Evolutionary conservation across 2,329 filamentous ascomycete genomes (phyloP).

Genomic region (Chaetomiaceae sp.): DNA sequence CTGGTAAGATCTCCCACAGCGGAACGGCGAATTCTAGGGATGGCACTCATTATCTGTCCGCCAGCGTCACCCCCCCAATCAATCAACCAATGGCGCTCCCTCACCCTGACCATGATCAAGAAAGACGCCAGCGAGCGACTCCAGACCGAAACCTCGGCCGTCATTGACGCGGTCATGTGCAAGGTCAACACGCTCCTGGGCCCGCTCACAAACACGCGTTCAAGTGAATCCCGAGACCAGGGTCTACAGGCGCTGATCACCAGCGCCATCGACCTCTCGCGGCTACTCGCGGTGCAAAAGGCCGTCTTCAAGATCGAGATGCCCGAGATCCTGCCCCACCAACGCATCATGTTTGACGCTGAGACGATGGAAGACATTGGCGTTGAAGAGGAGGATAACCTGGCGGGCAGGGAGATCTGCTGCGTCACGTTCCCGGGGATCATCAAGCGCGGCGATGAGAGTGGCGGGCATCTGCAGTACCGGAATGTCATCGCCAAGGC

Average conservation of each 20-base stretch:
- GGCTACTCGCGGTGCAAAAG: constrained; percentile 54
- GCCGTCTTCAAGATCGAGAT: constrained; percentile 54
- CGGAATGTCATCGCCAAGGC: constrained; percentile 62
- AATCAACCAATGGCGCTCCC: constrained; percentile 63
- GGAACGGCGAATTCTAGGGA: background rate
- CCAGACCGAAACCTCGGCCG: constrained; percentile 40
- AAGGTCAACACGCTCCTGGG: constrained; percentile 48
- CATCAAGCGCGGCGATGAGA: constrained; percentile 61
- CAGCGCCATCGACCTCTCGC: constrained; percentile 53
- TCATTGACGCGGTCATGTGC: constrained; percentile 42
- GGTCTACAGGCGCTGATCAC: constrained; percentile 50
- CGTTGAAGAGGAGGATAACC: constrained; percentile 55
- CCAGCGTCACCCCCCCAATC: constrained; percentile 39
- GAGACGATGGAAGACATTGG: constrained; percentile 63
- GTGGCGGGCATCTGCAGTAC: constrained; percentile 56
- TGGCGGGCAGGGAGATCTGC: constrained; percentile 49
- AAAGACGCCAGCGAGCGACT: constrained; percentile 48
- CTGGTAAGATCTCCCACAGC: constrained; percentile 33
- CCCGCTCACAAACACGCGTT: constrained; percentile 42
- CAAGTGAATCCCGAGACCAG: constrained; percentile 45
- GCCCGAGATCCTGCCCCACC: constrained; percentile 50
- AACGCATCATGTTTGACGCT: constrained; percentile 52
- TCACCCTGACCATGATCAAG: constrained; percentile 56
- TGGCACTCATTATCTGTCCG: too few relatives aligned
- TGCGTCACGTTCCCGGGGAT: constrained; percentile 63